Evolutionary conservation across 2,329 filamentous ascomycete genomes (phyloP), one percentile per base, ranked within the genome.

Genomic region (Monosporascus sp.): DNA sequence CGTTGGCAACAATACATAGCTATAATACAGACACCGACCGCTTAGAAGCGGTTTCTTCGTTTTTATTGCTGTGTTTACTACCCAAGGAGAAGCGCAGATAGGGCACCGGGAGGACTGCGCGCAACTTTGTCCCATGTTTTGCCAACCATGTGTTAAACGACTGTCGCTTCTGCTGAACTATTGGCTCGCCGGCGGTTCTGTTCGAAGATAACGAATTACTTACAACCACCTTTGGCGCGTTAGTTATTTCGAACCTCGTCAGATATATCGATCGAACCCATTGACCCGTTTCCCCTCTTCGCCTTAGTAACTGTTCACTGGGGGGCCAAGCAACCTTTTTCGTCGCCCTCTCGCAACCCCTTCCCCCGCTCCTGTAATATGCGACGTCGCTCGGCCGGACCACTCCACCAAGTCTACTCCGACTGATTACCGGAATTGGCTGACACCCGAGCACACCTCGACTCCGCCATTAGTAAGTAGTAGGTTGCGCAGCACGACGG

Each of bases 81-180:
- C 27, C 9, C 27, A 5, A 11, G 24, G 39, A 25, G 3, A 37
- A 20, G 25, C 20, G 7, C 35, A 35, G 25, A 47, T 38, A 46
- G 46, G n/a, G 44, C 25, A 44, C 22, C 48, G 41, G 48, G 52
- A 51, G 50, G 51, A 54, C 52, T 55, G 51, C 52, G 43, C 52
- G 41, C 52, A 45, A 20, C 49, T 37, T 45, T 48, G 46, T 57
- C 56, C 49, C 50, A 47, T 52, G 52, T 45, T 52, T 55, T 58
- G 55, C 47, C 50, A 51, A 53, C 55, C 53, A 60, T 62, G 60
- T 56, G 60, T 55, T 60, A 57, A 46, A 24, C 48, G 52, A 49
- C 35, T 49, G 51, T 51, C 51, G 49, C 27, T 52, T 52, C 38
- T 52, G 57, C 49, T 37, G 51, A 60, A 52, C 57, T 52, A 56